Evolutionary conservation across 495 filamentous ascomycete species (phyloP), one percentile per base, ranked within the genome.

Genomic region (Xylaria bambusicola): DNA sequence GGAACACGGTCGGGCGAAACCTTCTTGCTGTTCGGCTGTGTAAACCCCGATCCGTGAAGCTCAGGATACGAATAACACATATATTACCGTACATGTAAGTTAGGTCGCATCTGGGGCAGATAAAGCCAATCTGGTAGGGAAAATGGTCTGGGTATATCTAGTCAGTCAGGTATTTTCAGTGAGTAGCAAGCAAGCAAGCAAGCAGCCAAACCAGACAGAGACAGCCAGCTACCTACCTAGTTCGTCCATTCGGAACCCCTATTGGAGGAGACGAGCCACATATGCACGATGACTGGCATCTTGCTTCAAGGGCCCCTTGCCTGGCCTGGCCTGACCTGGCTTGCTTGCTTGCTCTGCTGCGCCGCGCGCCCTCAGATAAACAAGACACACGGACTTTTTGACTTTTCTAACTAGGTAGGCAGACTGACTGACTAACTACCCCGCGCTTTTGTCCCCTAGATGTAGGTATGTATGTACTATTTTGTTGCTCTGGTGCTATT

Each of bases 241-340:
- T n/a, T n/a, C n/a, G n/a, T n/a, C n/a, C 17, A 29, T 49, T 49
- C 31, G 15, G 8, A 35, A 2, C 56, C 56, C 46, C 41, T 58
- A 58, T 51, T 58, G 46, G 56, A 21, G 27, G 46, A 35, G 35
- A 36, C 10, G 27, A n/a, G 35, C 45, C 36, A 51, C 56, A 42
- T 49, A 60, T 60, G 57, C 57, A 60, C 40, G 48, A 60, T 60
- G 57, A 60, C 57, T 40, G 49, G 42, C 57, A 46, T 60, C n/a
- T 46, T 52, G 57, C 57, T 29, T 60, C 57, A 53, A 18, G n/a
- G n/a, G n/a, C n/a, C n/a, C n/a, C n/a, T n/a, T n/a, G n/a, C n/a
- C n/a, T n/a, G n/a, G n/a, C n/a, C n/a, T n/a, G n/a, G n/a, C n/a
- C n/a, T n/a, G n/a, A n/a, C n/a, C n/a, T n/a, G n/a, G n/a, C n/a